Evolutionary conservation across 2,329 filamentous ascomycete species (phyloP).

Genomic region (Calonectria hongkongensis): DNA sequence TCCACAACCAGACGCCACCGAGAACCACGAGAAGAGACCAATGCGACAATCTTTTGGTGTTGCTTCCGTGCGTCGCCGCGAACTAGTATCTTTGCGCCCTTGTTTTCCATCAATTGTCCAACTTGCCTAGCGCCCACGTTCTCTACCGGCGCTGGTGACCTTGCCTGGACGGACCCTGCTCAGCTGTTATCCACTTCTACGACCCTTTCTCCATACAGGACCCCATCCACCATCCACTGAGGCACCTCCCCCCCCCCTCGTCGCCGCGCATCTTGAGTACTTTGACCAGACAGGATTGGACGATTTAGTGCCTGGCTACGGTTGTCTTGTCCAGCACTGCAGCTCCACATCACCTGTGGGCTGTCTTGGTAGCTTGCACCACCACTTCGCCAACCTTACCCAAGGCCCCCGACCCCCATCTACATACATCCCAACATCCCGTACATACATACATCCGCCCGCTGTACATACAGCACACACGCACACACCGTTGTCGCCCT

Average conservation of each 20-base stretch:
- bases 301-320: constrained; percentile 25
- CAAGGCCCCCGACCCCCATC: constrained; percentile 32
- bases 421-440: constrained; percentile 28
- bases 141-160: constrained; percentile 9
- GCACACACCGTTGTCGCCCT: constrained; percentile 26
- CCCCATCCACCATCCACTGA: constrained; percentile 32
- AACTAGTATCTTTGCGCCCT: constrained; percentile 18
- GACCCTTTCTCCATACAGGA: constrained; percentile 9
- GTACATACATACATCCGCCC: constrained; percentile 31
- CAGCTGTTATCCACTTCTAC: constrained; percentile 32
- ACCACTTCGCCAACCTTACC: constrained; percentile 25
- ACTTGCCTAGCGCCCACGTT: constrained; percentile 1
- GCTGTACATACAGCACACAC: constrained; percentile 31
- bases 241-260: constrained; percentile 12
- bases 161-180: constrained; percentile 34
- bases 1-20: background rate
- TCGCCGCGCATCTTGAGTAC: constrained; percentile 23
- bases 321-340: constrained; percentile 21
- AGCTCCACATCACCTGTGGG: constrained; percentile 34
- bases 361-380: constrained; percentile 32
- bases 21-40: background rate
- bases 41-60: background rate
- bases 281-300: constrained; percentile 27
- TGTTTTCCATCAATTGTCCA: constrained; percentile 12
- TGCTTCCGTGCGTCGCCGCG: background rate